Base-by-base conservation (phyloP, 768 basidiomycete species). In the Neoboletus brunneissimus region DNA sequence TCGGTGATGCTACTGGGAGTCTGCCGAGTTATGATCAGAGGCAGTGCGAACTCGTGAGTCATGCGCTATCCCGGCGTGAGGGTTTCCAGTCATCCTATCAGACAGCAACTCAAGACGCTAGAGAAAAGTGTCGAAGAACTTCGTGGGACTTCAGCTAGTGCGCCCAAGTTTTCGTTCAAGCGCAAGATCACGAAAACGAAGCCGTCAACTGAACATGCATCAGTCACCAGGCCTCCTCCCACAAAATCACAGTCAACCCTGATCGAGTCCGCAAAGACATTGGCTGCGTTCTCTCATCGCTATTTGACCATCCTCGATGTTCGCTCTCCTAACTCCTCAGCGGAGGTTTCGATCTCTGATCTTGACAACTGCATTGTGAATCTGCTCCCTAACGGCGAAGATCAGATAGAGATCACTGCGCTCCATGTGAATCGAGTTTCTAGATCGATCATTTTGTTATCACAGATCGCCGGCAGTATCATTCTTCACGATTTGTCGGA, bases 1-100 rank as follows among this genome's bases (percentile, higher is more conserved):
- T 92, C 18, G 75, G 78, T 7, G 87, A 85, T 66, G 88, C 86
- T 6, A 83, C 81, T 10, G 79, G 79, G 8, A 82, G 79, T 55
- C 72, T 93, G 44, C 86, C 89, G 5, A 75, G 79, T 38, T 90
- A 89, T 65, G 88, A 91, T 69, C 89, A 88, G 65, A 79, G 85
- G 52, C 85, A 85, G 64, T 87, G 79, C 65, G 87, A 88, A 67
- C 72, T 75, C 63, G 89, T 90, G 61, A 52, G 84, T 75, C 25
- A 22, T 41, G 31, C 20, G n/a, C 38, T 51, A 5, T 31, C n/a
- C 25, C 22, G 40, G 56, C 37, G 20, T 52, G 23, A 48, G 37
- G 41, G 32, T 53, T 37, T 51, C 35, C 35, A 47, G 35, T 66
- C 53, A 70, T 52, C 38, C 31, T 35, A 45, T 55, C 43, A 46